Base-by-base conservation (phyloP, 371 early-diverging fungal species). In the Apophysomyces ossiformis region DNA sequence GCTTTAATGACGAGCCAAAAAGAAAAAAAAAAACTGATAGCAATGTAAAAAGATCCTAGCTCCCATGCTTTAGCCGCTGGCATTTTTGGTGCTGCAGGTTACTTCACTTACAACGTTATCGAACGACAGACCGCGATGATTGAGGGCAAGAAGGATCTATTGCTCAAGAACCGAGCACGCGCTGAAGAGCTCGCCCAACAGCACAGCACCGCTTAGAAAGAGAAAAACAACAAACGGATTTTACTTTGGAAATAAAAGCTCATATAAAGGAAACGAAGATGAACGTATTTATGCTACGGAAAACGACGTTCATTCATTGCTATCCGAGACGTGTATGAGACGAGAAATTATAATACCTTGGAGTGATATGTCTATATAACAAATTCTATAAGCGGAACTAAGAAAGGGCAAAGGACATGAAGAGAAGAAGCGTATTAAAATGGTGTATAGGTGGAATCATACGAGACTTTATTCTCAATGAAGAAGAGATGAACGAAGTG, bases 131-230 rank as follows among this genome's bases (percentile, higher is more conserved):
- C 68, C 50, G 76, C 72, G 18, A 56, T 66, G 45, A 83, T 83
- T 65, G 81, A 77, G 50, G 68, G 70, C 67, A 83, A 81, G 73
- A 83, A 81, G 69, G 75, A 83, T 45, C 43, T 72, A 15, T 66
- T 83, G 70, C 69, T 83, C 60, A 71, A 75, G 65, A 78, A 77
- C 71, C 76, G 81, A 70, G 81, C 76, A 61, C 78, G 76, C 46
- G 83, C 80, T 45, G 78, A 83, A 63, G 76, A 78, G 69, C 69
- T 79, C 54, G 79, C 78, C 60, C 47, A 72, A 50, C 66, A 75
- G 37, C 68, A 65, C 21, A 41, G 16, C 41, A 60, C 39, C 44
- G 41, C 44, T 37, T 60, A 21, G 41, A 26, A 26, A 3, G 32
- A 26, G 32, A 41, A 7, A 60, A 37, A 38, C 7, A 50, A 21